These are phyloP conservation scores for Myochromella boudieri DNA, from an alignment of 768 basidiomycete species.

Conservation along the genomic window DNA sequence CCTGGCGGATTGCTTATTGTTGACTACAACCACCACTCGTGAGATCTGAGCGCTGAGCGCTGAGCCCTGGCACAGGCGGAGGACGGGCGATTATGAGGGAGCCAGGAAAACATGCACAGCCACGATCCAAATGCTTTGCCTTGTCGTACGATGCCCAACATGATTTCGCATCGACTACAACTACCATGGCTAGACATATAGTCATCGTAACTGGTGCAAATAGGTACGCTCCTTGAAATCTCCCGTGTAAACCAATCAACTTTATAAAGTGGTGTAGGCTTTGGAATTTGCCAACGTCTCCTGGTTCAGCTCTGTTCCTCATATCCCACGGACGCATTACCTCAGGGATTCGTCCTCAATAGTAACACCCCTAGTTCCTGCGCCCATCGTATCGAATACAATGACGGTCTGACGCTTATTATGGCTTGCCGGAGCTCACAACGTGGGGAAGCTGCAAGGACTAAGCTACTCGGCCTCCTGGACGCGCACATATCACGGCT, in stretches of 20 bases:
- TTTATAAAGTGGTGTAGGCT: conserved; percentile 70
- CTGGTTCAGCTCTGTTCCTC: conserved; percentile 60
- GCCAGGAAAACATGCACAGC: neutral
- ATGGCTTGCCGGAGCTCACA: conserved; percentile 75
- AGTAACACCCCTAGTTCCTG: conserved; percentile 1
- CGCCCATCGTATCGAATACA: conserved; percentile 20
- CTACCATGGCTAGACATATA: conserved; percentile 46
- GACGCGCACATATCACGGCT: conserved; percentile 51
- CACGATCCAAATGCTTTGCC: neutral
- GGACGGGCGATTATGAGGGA: no score
- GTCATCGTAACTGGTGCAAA: conserved; percentile 74
- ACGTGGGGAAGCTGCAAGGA: conserved; percentile 61
- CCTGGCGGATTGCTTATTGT: no score
- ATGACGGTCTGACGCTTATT: conserved; percentile 67
- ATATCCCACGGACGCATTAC: conserved; percentile 49
- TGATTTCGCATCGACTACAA: no score
- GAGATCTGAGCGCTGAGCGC: no score
- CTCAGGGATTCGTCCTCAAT: conserved; percentile 38
- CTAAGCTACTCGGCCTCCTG: conserved; percentile 50
- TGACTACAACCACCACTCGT: no score
- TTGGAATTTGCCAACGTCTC: conserved; percentile 79
- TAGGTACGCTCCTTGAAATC: conserved; percentile 39
- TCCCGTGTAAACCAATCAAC: neutral
- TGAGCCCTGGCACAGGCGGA: no score
- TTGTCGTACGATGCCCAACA: neutral